A percentile compares a stretch with the other conserved stretches of the same genome.
These are phyloP conservation scores for Candida ponderosae DNA, from an alignment of 805 yeast genomes.

Conservation along the genomic window DNA sequence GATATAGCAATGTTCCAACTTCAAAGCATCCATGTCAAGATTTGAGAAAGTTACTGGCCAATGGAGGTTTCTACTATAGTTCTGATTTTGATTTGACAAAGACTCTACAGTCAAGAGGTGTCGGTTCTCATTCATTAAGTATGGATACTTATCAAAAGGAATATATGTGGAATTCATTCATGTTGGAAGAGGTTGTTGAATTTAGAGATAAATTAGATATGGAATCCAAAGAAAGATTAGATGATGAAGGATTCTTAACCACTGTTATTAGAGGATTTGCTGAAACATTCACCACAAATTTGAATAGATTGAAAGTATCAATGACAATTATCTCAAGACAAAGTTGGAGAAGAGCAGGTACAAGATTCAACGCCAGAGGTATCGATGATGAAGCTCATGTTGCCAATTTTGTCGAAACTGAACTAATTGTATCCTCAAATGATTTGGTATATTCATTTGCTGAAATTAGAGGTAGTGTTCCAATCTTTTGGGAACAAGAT, in stretches of 20 bases:
- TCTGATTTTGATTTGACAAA: conserved; percentile 89
- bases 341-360: conserved; percentile 97
- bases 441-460: conserved; percentile 63
- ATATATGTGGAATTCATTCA: conserved; percentile 95
- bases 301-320: conserved; percentile 31
- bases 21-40: conserved; percentile 66
- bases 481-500: conserved; percentile 97
- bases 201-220: conserved; percentile 66
- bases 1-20: conserved; percentile 4
- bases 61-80: conserved; percentile 90
- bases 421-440: conserved; percentile 57
- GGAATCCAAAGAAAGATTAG: conserved; percentile 51
- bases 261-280: conserved; percentile 96
- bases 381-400: conserved; percentile 93
- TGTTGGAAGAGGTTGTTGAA: conserved; percentile 74
- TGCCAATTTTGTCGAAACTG: conserved; percentile 94
- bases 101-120: conserved; percentile 71
- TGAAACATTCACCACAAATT: conserved; percentile 48
- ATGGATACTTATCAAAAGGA: conserved; percentile 65
- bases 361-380: conserved; percentile 91
- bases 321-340: conserved; percentile 86
- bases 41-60: conserved; percentile 64
- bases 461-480: conserved; percentile 93
- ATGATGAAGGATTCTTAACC: conserved; percentile 74
- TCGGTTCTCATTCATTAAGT: conserved; percentile 36